Evolutionary conservation across 345 rosid genomes (phyloP), one percentile per base, ranked within the genome.

Genomic region (Lepidium aucheri): DNA sequence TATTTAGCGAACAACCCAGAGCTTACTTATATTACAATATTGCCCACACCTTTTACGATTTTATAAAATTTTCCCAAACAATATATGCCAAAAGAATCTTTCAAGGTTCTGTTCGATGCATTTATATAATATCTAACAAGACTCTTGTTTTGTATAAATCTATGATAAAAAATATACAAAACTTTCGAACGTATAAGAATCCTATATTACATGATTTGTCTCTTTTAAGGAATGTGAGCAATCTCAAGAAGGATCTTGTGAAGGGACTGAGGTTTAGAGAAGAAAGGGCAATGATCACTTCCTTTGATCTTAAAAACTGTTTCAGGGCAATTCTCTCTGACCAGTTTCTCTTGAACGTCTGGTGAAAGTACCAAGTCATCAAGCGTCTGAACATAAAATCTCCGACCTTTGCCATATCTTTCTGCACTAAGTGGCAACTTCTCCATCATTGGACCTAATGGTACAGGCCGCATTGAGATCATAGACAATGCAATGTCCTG

Each of bases 401-500:
- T 85, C 17, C 91, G 80, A 12, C 83, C 74, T 4, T 58, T 65
- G 63, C 94, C 96, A 24, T 87, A 93, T 52, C 79, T 93, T 66
- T 85, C 90, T 0, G 78, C 64, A 20, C 89, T 55, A 55, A 93
- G 65, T 2, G 85, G 75, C 64, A 93, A 51, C 64, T 83, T 85
- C 86, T 93, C 97, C 97, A 93, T 86, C 52, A 87, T 76, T 0
- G 98, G 98, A 68, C 94, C 97, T 1, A 93, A 76, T 0, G 97
- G 96, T 16, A 78, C 76, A 9, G 86, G 82, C 70, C 98, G 85
- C 91, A 90, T 90, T 0, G 90, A 87, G 60, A 85, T 91, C 96
- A 86, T 86, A 46, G 98, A 94, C 81, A 93, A 66, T 15, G 98
- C 96, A 74, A 85, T 80, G 82, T 93, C 98, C 98, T 90, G 77